A percentile compares a stretch with the other conserved stretches of the same genome.
phyloP scores from a whole-genome alignment of 306 rosid species.

The Quercus robur region DNA sequence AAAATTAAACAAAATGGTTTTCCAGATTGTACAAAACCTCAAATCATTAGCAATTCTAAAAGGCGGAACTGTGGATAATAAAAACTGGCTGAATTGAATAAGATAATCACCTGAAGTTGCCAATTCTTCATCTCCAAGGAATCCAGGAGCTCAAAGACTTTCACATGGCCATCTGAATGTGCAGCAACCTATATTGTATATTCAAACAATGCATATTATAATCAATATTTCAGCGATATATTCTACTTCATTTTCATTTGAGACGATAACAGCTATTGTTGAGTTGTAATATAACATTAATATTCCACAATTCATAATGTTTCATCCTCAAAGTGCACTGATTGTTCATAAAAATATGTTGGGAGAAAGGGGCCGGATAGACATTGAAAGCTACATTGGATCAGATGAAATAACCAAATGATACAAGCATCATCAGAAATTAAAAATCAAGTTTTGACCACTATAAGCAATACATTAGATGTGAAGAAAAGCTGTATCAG shows the following conservation, averaged over 20 bases:
- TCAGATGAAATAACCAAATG: background rate
- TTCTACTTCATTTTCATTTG: background rate
- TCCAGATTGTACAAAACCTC: background rate
- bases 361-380: background rate
- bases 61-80: background rate
- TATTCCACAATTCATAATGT: background rate
- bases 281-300: background rate
- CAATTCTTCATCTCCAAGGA: slow-evolving; percentile 78
- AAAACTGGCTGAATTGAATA: background rate
- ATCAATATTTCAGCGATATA: background rate
- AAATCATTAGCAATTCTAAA: background rate
- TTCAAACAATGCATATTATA: slow-evolving; percentile 15
- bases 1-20: background rate
- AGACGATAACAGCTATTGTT: background rate
- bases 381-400: background rate
- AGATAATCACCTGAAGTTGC: slow-evolving; percentile 82
- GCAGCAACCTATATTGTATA: slow-evolving; percentile 58
- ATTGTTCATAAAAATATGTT: background rate
- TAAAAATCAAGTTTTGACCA: background rate
- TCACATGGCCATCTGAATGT: slow-evolving; percentile 68
- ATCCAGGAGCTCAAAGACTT: slow-evolving; percentile 69
- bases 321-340: background rate
- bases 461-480: background rate
- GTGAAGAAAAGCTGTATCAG: background rate
- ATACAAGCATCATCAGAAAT: background rate